phyloP scores from a whole-genome alignment of 2,329 filamentous ascomycete genomes.

The Rutstroemia sp. region DNA sequence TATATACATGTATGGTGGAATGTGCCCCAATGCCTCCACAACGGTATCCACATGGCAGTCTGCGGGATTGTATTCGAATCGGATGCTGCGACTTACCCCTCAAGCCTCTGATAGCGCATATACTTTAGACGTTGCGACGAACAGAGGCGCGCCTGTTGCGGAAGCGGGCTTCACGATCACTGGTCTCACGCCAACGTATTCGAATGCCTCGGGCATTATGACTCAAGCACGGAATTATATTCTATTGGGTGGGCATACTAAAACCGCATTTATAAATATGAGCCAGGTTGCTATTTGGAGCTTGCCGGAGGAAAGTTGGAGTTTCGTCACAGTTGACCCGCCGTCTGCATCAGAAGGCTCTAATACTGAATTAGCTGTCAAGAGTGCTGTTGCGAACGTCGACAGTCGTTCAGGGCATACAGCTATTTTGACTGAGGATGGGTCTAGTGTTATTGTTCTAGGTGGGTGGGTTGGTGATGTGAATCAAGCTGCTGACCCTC shows the following conservation, averaged over 20 bases:
- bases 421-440: conserved; percentile 72
- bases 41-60: conserved; percentile 53
- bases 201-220: conserved; percentile 56
- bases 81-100: conserved; percentile 61
- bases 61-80: conserved; percentile 69
- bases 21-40: conserved; percentile 60
- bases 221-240: conserved; percentile 74
- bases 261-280: conserved; percentile 85
- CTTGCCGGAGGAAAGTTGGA: conserved; percentile 80
- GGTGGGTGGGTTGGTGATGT: conserved; percentile 92
- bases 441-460: conserved; percentile 66
- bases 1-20: conserved; percentile 65
- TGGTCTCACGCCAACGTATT: conserved; percentile 60
- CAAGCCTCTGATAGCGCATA: conserved; percentile 33
- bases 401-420: conserved; percentile 88
- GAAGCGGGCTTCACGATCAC: conserved; percentile 87
- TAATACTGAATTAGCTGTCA: conserved; percentile 50
- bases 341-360: conserved; percentile 27
- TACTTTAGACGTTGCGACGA: conserved; percentile 38
- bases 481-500: conserved; percentile 67
- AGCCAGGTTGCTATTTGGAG: conserved; percentile 83
- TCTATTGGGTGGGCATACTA: conserved; percentile 78
- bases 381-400: conserved; percentile 28
- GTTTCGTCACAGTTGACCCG: conserved; percentile 61
- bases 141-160: conserved; percentile 56